Conservation (phyloP, 192 early-diverging fungal species). For the Backusella mclennaniae region DNA sequence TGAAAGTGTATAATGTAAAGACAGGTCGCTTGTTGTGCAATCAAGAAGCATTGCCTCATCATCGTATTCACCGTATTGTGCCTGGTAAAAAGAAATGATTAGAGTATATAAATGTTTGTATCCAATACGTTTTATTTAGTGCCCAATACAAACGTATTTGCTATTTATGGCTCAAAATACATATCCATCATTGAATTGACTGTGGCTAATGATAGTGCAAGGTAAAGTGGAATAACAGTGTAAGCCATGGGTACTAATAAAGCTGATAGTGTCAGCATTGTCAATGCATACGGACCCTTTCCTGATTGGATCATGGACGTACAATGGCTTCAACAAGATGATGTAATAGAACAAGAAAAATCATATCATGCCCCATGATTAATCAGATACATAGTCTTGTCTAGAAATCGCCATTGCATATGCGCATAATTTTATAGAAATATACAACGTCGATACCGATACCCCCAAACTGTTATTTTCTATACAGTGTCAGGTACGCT, state of each 20-base stretch:
- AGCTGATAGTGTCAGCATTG: slow-evolving; percentile 11
- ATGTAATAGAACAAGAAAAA: slow-evolving; percentile 17
- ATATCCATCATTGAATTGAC: slow-evolving; percentile 22
- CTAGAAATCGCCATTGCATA: slow-evolving; percentile 60
- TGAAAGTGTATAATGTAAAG: slow-evolving; percentile 48
- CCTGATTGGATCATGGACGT: slow-evolving; percentile 80
- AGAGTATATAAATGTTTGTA: neutral
- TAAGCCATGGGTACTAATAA: neutral
- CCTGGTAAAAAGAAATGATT: slow-evolving; percentile 34
- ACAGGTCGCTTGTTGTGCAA: slow-evolving; percentile 39
- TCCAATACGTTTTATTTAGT: neutral
- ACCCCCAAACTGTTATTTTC: slow-evolving; percentile 26
- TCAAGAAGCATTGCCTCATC: slow-evolving; percentile 36
- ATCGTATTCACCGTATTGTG: slow-evolving; percentile 52
- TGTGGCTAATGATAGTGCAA: neutral
- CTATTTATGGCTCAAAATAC: slow-evolving; percentile 52
- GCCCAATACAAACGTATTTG: slow-evolving; percentile 10
- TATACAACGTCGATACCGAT: slow-evolving; percentile 45
- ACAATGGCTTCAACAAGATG: slow-evolving; percentile 58
- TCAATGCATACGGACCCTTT: slow-evolving; percentile 39
- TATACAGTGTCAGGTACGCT: slow-evolving; percentile 62
- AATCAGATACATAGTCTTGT: neutral
- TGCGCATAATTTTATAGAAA: slow-evolving; percentile 72
- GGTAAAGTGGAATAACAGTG: neutral
- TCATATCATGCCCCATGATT: neutral